Base-by-base conservation (phyloP, 257 asterid genomes). In the Nicotiana noctiflora region DNA sequence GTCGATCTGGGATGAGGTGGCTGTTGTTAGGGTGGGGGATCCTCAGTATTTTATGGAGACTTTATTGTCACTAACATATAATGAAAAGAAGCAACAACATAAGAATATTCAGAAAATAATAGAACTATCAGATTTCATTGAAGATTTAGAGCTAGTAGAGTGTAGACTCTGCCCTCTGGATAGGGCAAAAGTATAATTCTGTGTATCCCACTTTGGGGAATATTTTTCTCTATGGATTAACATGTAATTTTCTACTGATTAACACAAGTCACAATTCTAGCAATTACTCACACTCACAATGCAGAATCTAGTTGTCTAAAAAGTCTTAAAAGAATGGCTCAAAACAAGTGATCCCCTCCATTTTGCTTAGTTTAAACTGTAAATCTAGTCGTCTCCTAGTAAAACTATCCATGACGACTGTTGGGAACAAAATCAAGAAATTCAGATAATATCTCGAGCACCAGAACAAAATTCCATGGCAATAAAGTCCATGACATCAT, bases 401-500 rank as follows among this genome's bases (percentile, higher is more conserved):
- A 74, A 72, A 74, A 49, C 60, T 7, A 23, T 74, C 12, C 78
- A 14, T 72, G 40, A 49, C 25, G 66, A 82, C 76, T 14, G 49
- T 8, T 44, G 77, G 57, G 59, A 70, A 37, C 55, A 67, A 67
- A 37, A 34, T 67, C 29, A 67, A 27, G 76, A 67, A 67, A 67
- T 19, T 21, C 37, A 44, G 44, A 70, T 70, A 31, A 70, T 44
- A 52, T 70, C 37, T 70, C 14, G 3, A 11, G 59, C 13, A 44
- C 59, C 4, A 1, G 51, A 65, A 84, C 19, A 80, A 53, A 77
- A 78, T 66, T 76, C 64, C n/a, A 68, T 51, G 17, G 25, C 62
- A 67, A 63, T 70, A 66, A 57, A 51, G 63, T 80, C 63, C 49
- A 72, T 46, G 40, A 75, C 21, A 60, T 76, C 62, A 81, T 78